Evolutionary conservation across 805 yeast species (phyloP).

Genomic region (Candida yuanshanica): DNA sequence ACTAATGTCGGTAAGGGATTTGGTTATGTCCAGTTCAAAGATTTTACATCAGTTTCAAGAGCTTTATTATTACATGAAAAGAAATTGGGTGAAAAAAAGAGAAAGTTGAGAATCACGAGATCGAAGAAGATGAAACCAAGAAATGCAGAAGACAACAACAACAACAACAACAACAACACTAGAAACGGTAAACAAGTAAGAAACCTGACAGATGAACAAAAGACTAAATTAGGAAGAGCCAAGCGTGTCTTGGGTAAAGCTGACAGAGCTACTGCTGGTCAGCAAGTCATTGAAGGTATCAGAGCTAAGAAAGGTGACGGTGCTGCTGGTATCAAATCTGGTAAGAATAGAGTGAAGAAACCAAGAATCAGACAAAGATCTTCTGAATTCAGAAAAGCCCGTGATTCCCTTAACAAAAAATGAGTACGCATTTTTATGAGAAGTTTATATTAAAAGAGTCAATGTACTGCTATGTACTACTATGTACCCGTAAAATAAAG

Average conservation of each 20-base stretch:
- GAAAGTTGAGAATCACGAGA: constrained; percentile 75
- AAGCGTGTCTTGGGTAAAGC: constrained; percentile 69
- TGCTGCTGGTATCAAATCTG: constrained; percentile 56
- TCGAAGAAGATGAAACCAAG: constrained; percentile 37
- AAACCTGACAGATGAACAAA: constrained; percentile 57
- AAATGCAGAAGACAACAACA: constrained; percentile 8
- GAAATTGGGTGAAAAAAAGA: constrained; percentile 39
- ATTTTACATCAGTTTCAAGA: constrained; percentile 65
- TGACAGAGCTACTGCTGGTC: constrained; percentile 67
- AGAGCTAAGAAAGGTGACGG: constrained; percentile 68
- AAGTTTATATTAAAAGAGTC: too few relatives aligned
- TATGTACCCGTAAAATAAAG: too few relatives aligned
- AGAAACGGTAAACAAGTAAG: constrained; percentile 23
- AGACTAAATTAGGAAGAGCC: constrained; percentile 77
- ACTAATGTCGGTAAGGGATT: constrained; percentile 97
- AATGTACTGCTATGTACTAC: too few relatives aligned
- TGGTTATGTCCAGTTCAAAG: constrained; percentile 89
- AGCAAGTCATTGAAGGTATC: constrained; percentile 58
- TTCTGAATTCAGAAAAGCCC: constrained; percentile 32
- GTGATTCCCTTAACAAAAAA: constrained; percentile 3
- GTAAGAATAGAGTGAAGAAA: constrained; percentile 41
- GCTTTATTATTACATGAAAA: constrained; percentile 76
- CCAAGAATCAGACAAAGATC: constrained; percentile 44
- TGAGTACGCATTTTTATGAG: not conserved
- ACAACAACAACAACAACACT: constrained; percentile 1